phyloP scores from a whole-genome alignment of 2,329 filamentous ascomycete genomes.

The Calonectria montana region DNA sequence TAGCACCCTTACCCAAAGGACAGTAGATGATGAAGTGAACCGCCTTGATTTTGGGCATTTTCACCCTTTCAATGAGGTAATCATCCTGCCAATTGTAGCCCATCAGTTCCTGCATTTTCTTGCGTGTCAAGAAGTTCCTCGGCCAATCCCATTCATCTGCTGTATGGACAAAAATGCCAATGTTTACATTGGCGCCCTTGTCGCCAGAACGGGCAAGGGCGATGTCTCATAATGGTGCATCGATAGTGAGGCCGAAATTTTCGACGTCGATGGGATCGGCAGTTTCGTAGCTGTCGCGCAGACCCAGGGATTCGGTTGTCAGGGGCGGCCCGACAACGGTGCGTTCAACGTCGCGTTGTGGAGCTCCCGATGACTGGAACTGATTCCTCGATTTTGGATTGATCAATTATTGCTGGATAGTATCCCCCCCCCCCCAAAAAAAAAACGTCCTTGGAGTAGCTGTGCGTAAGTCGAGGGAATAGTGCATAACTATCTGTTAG shows the following conservation, averaged over 20 bases:
- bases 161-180: constrained; percentile 58
- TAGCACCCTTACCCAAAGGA: not conserved
- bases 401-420: not conserved
- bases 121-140: constrained; percentile 52
- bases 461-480: not conserved
- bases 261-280: constrained; percentile 37
- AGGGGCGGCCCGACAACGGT: not conserved
- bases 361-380: not conserved
- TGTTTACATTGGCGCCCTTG: constrained; percentile 57
- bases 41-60: not conserved
- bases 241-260: constrained; percentile 40
- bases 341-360: not conserved
- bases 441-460: not conserved
- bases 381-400: not conserved
- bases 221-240: constrained; percentile 44
- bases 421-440: no score
- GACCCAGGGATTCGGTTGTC: not conserved
- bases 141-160: constrained; percentile 60
- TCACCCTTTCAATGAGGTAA: not conserved
- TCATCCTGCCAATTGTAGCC: constrained; percentile 29
- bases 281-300: constrained; percentile 42
- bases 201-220: constrained; percentile 50
- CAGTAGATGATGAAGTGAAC: not conserved
- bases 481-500: not conserved
- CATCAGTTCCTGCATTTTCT: constrained; percentile 51